These are phyloP conservation scores for Xerocomellus dryophilus DNA, from an alignment of 768 basidiomycete species.

Conservation along the genomic window DNA sequence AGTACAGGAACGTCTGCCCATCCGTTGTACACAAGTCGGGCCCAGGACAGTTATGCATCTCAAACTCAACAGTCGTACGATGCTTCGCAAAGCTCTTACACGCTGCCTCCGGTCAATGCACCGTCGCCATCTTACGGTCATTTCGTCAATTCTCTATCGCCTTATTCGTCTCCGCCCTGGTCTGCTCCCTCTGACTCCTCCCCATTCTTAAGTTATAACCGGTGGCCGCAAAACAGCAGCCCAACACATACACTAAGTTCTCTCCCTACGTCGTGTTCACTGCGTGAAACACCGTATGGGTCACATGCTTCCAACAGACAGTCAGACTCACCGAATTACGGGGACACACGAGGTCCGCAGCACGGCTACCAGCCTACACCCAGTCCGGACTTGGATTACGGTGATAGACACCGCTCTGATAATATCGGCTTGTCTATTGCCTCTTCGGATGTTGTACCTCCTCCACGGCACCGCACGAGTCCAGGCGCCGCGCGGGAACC, in stretches of 20 bases:
- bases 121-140: slow-evolving; percentile 29
- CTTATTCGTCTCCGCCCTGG: slow-evolving; percentile 31
- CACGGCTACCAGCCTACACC: slow-evolving; percentile 38
- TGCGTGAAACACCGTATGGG: slow-evolving; percentile 31
- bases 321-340: slow-evolving; percentile 33
- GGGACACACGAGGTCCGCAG: slow-evolving; percentile 30
- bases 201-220: slow-evolving; percentile 29
- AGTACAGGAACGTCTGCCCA: slow-evolving; percentile 18
- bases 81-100: slow-evolving; percentile 27
- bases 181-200: slow-evolving; percentile 28
- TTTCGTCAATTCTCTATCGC: slow-evolving; percentile 21
- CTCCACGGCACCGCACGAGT: slow-evolving; percentile 53
- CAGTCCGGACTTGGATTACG: slow-evolving; percentile 39
- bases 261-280: slow-evolving; percentile 25
- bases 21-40: slow-evolving; percentile 25
- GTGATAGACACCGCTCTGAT: slow-evolving; percentile 35
- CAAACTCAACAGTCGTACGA: slow-evolving; percentile 30
- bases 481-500: slow-evolving; percentile 50
- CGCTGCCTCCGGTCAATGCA: slow-evolving; percentile 32
- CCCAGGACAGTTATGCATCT: slow-evolving; percentile 26
- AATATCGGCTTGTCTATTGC: slow-evolving; percentile 24
- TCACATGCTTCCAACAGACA: slow-evolving; percentile 37
- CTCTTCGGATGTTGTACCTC: slow-evolving; percentile 49
- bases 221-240: slow-evolving; percentile 29
- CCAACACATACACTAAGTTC: slow-evolving; percentile 27